These are phyloP conservation scores for Penicillium expansum DNA, from an alignment of 2,329 filamentous ascomycete genomes.

Conservation along the genomic window DNA sequence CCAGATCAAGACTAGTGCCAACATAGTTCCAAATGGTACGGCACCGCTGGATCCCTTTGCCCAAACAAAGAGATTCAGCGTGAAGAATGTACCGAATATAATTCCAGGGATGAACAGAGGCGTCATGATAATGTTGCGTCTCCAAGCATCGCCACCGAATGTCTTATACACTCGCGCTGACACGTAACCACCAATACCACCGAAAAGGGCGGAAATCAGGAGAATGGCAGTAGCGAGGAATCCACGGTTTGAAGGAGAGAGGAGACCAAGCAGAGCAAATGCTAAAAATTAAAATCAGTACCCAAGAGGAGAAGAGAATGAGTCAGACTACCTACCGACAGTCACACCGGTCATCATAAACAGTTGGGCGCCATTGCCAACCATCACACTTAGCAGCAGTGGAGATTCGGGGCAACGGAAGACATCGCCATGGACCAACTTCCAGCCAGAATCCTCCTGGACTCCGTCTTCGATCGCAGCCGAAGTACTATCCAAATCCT, in stretches of 20 bases:
- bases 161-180: conserved; percentile 92
- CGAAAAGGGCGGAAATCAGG: conserved; percentile 87
- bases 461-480: conserved; percentile 80
- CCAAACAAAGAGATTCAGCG: conserved; percentile 95
- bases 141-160: conserved; percentile 90
- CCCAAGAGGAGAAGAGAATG: neutral
- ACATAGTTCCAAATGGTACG: conserved; percentile 95
- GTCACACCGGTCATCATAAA: conserved; percentile 98
- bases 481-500: conserved; percentile 78
- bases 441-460: conserved; percentile 98
- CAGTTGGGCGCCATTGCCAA: conserved; percentile 91
- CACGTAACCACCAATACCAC: conserved; percentile 86
- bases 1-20: conserved; percentile 90
- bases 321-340: conserved; percentile 54
- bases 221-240: conserved; percentile 92
- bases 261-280: conserved; percentile 89
- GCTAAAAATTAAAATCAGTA: conserved; percentile 38
- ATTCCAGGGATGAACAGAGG: conserved; percentile 80
- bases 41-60: conserved; percentile 87
- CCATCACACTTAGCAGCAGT: conserved; percentile 77
- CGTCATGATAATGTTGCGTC: conserved; percentile 85
- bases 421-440: conserved; percentile 94
- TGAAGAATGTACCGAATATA: conserved; percentile 85
- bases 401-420: conserved; percentile 85
- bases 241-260: conserved; percentile 93